Base-by-base conservation (phyloP, 495 filamentous ascomycete genomes). In the Hypomontagnella monticulosa region DNA sequence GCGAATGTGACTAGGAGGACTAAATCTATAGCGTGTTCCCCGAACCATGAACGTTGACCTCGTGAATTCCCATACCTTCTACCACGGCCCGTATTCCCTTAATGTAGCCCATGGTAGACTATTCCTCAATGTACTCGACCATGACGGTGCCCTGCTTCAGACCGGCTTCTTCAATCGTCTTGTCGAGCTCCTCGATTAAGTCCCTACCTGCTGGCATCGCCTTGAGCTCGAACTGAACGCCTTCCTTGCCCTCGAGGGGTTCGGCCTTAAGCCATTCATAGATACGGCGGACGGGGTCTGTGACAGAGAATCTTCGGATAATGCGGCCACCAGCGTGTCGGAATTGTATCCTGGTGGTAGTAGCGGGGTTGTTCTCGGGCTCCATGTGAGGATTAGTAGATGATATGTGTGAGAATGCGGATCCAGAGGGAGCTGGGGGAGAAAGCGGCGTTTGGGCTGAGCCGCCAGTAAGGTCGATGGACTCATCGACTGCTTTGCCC, bases 261-360 rank as follows among this genome's bases (percentile, higher is more conserved):
- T 91, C 87, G 4, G 93, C 90, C 77, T 98, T 98, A 38, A 99
- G 85, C 92, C 94, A 99, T 79, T 99, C 95, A 72, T 94, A 99
- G 33, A 99, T 86, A 10, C 92, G 84, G 43, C 85, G 79, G 4
- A 99, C 93, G 0, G 84, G 83, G 44, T 99, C 95, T n/a, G 85
- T 74, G n/a, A 93, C 72, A 6, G 81, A 73, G 77, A 99, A 99
- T 11, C 90, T 84, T 14, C 93, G 88, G 36, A 99, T 92, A 14
- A 93, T 81, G 19, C 93, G 85, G 8, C 92, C 93, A 38, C 85
- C 87, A 0, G 93, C 85, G 66, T 95, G 88, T 56, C 91, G 84
- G 73, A 99, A 94, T 70, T 98, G 95, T 61, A 99, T 92, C 23
- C 96, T 86, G 10, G 95, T 97, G 7, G 88, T 90, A 4, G 85